Percentiles rank a stretch among this genome's conserved stretches.
Conservation (phyloP, 768 basidiomycete species). For the Coprinopsis marcescibilis region DNA sequence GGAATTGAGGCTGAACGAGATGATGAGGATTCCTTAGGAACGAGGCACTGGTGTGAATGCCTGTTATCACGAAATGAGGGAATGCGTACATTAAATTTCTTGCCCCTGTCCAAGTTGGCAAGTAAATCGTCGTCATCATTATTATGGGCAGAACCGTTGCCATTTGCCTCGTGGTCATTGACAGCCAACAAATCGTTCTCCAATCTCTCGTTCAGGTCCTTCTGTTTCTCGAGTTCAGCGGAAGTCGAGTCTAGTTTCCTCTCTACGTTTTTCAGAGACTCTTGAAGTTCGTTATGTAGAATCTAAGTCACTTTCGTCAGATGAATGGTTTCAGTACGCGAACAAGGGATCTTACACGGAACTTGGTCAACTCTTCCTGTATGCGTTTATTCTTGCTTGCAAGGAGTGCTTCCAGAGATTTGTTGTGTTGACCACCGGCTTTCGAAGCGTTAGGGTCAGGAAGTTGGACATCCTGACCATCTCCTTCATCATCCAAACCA, state of each 20-base stretch:
- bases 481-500: constrained; percentile 74
- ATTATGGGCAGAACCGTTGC: constrained; percentile 14
- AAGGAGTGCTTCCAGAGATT: constrained; percentile 85
- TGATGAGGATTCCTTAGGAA: constrained; percentile 18
- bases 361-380: constrained; percentile 86
- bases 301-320: constrained; percentile 43
- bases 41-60: not conserved
- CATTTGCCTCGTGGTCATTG: constrained; percentile 9
- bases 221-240: constrained; percentile 72
- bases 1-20: constrained; percentile 60
- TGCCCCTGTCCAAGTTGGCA: constrained; percentile 68
- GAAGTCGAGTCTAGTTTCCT: constrained; percentile 53
- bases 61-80: no score
- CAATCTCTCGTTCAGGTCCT: constrained; percentile 77
- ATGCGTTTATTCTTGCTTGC: constrained; percentile 92
- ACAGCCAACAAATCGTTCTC: constrained; percentile 74
- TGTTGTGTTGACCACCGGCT: constrained; percentile 66
- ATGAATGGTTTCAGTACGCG: not conserved
- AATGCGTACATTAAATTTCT: constrained; percentile 40
- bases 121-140: constrained; percentile 47
- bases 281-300: constrained; percentile 75
- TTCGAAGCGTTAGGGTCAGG: constrained; percentile 90
- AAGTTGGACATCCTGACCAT: constrained; percentile 53
- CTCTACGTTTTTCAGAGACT: constrained; percentile 51
- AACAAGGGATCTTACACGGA: constrained; percentile 53